phyloP scores from a whole-genome alignment of 345 rosid species.

The Boechera stricta region DNA sequence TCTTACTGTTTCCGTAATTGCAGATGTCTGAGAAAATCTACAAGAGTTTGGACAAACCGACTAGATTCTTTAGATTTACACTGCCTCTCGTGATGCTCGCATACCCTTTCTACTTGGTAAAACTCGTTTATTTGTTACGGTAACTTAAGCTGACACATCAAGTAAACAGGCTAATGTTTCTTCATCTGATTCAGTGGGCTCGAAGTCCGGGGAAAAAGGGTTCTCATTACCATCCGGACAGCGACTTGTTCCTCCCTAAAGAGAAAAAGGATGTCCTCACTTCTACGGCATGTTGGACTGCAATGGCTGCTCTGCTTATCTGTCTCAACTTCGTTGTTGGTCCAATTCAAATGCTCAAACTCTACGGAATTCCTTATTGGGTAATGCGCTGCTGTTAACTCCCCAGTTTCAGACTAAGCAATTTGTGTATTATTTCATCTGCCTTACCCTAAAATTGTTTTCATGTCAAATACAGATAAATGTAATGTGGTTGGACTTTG shows the following conservation, averaged over 20 bases:
- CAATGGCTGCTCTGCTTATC: conserved; percentile 68
- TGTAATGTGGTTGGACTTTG: conserved; percentile 83
- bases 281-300: conserved; percentile 78
- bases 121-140: conserved; percentile 16
- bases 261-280: conserved; percentile 74
- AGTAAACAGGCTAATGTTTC: conserved; percentile 20
- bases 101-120: conserved; percentile 93
- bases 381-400: conserved; percentile 42
- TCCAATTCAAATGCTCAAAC: conserved; percentile 66
- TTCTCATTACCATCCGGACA: conserved; percentile 81
- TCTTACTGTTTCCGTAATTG: conserved; percentile 9
- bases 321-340: conserved; percentile 61
- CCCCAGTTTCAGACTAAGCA: conserved; percentile 3
- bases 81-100: conserved; percentile 91
- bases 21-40: conserved; percentile 81
- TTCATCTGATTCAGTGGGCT: conserved; percentile 58
- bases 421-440: neutral
- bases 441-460: neutral
- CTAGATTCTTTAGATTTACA: conserved; percentile 63
- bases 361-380: conserved; percentile 75
- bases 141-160: conserved; percentile 27
- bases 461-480: conserved; percentile 55
- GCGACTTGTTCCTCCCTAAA: conserved; percentile 72
- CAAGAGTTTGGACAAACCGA: conserved; percentile 56
- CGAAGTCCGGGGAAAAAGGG: conserved; percentile 94